Conservation (phyloP, 2,329 filamentous ascomycete species). For the Neonectria punicea region DNA sequence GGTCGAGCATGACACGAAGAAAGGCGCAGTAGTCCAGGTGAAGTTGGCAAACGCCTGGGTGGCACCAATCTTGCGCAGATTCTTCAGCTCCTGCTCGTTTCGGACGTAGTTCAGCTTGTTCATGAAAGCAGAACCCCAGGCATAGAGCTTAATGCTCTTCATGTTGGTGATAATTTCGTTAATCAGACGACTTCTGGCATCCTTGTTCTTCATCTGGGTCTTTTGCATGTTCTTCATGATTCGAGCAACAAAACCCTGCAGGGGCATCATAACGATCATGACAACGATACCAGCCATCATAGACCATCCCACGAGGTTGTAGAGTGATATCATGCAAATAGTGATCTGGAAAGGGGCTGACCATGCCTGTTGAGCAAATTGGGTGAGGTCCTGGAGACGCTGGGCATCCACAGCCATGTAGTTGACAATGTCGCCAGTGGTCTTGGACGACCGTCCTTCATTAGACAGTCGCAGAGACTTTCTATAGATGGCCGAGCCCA, state of each 20-base stretch:
- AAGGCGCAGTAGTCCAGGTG: slow-evolving; percentile 97
- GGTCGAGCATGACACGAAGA: slow-evolving; percentile 96
- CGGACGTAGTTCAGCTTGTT: slow-evolving; percentile 95
- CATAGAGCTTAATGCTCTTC: slow-evolving; percentile 99
- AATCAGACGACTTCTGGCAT: slow-evolving; percentile 90
- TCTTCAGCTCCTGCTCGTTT: slow-evolving; percentile 96
- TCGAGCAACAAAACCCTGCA: slow-evolving; percentile 91
- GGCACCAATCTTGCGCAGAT: slow-evolving; percentile 93
- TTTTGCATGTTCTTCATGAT: slow-evolving; percentile 97
- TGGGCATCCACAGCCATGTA: slow-evolving; percentile 99
- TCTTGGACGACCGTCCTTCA: slow-evolving; percentile 87
- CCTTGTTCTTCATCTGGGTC: slow-evolving; percentile 99
- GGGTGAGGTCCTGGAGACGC: slow-evolving; percentile 91
- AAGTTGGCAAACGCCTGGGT: slow-evolving; percentile 96
- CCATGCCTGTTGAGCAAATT: slow-evolving; percentile 96
- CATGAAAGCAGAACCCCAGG: slow-evolving; percentile 97
- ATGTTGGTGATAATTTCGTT: slow-evolving; percentile 99
- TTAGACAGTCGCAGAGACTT: slow-evolving; percentile 93
- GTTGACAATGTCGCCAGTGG: slow-evolving; percentile 98
- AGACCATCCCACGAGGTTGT: slow-evolving; percentile 92
- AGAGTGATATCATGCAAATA: slow-evolving; percentile 94
- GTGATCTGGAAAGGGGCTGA: slow-evolving; percentile 96
- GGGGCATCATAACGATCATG: slow-evolving; percentile 97
- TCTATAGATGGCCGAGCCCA: slow-evolving; percentile 91
- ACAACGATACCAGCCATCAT: slow-evolving; percentile 96